Evolutionary conservation across 345 rosid genomes (phyloP).

Genomic region (Geranium rotundifolium): DNA sequence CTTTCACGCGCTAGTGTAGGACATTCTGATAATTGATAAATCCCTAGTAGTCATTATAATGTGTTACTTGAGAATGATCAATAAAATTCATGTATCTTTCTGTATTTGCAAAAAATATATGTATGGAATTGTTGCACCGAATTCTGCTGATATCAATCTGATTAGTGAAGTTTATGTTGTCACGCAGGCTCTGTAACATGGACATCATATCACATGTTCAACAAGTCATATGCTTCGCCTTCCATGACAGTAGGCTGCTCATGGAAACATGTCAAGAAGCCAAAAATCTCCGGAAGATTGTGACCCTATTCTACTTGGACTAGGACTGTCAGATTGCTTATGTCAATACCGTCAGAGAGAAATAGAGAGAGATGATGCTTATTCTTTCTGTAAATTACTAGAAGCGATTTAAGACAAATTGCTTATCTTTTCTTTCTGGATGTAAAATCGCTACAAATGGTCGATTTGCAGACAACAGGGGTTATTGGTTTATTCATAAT

Average conservation of each 20-base stretch:
- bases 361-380: not conserved
- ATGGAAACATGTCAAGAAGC: constrained; percentile 99
- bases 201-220: constrained; percentile 93
- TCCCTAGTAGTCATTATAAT: too few species aligned
- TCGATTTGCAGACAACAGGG: not conserved
- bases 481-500: not conserved
- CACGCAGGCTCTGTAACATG: constrained; percentile 82
- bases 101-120: too few species aligned
- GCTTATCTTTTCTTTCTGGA: not conserved
- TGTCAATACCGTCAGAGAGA: not conserved
- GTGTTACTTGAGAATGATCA: not conserved
- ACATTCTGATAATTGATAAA: too few species aligned
- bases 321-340: constrained; percentile 4
- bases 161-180: not conserved
- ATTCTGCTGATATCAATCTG: not conserved
- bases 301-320: constrained; percentile 86
- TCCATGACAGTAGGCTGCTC: constrained; percentile 83
- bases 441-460: not conserved
- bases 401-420: not conserved
- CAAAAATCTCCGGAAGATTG: constrained; percentile 76
- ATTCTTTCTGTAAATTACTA: not conserved
- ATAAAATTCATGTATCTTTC: too few species aligned
- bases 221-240: constrained; percentile 95
- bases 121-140: too few species aligned
- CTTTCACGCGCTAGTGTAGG: too few species aligned